Percentiles rank a stretch among this genome's conserved stretches.
Evolutionary conservation across 2,329 filamentous ascomycete species (phyloP).

Genomic region (Cercospora nicotianae): DNA sequence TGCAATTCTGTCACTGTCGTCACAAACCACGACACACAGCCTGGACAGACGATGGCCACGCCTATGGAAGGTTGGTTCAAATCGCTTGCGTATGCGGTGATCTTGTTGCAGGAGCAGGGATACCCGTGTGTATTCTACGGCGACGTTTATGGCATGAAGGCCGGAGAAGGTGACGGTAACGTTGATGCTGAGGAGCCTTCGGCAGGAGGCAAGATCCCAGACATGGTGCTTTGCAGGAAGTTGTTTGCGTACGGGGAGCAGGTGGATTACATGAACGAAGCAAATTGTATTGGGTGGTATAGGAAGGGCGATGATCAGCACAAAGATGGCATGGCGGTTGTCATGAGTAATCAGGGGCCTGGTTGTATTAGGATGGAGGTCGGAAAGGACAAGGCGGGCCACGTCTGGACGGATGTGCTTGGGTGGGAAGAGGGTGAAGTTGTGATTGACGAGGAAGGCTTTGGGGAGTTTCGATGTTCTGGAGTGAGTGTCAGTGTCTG

Average conservation of each 20-base stretch:
- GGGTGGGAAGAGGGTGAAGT: slow-evolving; percentile 58
- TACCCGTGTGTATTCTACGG: slow-evolving; percentile 66
- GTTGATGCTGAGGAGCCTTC: slow-evolving; percentile 52
- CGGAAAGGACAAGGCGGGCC: slow-evolving; percentile 51
- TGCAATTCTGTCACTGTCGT: slow-evolving; percentile 23
- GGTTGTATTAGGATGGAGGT: slow-evolving; percentile 61
- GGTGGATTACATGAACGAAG: slow-evolving; percentile 61
- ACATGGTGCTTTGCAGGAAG: slow-evolving; percentile 61
- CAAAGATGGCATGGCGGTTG: slow-evolving; percentile 54
- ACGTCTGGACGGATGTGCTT: slow-evolving; percentile 65
- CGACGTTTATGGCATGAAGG: slow-evolving; percentile 60
- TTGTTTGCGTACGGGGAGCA: slow-evolving; percentile 66
- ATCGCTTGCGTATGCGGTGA: slow-evolving; percentile 68
- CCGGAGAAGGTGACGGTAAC: slow-evolving; percentile 60
- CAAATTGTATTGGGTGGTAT: slow-evolving; percentile 63
- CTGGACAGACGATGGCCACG: slow-evolving; percentile 62
- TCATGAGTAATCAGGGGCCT: slow-evolving; percentile 40
- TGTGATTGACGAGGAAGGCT: slow-evolving; percentile 59
- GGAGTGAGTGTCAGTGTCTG: slow-evolving; percentile 61
- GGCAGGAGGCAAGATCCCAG: slow-evolving; percentile 46
- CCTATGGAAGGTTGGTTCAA: slow-evolving; percentile 68
- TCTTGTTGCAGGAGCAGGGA: slow-evolving; percentile 63
- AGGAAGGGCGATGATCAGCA: slow-evolving; percentile 52
- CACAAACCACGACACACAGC: slow-evolving; percentile 68
- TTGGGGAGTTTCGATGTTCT: slow-evolving; percentile 57